These are phyloP conservation scores for Pythium rishiriense DNA, from an alignment of 352 stramenopile genomes.

Conservation along the genomic window DNA sequence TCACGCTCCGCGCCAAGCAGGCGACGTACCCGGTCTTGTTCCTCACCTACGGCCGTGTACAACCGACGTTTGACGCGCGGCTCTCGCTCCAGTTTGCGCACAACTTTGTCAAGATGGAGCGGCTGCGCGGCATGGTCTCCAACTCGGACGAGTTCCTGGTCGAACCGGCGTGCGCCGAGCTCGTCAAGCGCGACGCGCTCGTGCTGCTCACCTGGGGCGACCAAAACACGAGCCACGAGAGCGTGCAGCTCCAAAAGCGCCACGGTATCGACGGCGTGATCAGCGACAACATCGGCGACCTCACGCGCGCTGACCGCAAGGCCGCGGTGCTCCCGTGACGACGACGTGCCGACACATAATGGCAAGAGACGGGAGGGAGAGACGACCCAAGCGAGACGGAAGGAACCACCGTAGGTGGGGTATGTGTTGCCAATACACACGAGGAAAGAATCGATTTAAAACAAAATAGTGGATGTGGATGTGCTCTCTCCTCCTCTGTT, in stretches of 20 bases:
- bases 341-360: not conserved
- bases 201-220: conserved; percentile 78
- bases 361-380: too few species aligned
- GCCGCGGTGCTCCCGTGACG: not conserved
- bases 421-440: not conserved
- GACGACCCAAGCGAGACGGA: too few species aligned
- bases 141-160: conserved; percentile 73
- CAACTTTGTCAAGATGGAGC: conserved; percentile 64
- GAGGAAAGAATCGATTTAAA: not conserved
- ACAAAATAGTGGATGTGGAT: not conserved
- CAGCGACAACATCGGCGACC: conserved; percentile 81
- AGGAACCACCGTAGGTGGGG: too few species aligned
- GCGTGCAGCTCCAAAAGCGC: conserved; percentile 71
- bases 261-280: conserved; percentile 75
- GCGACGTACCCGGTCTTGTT: conserved; percentile 75
- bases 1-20: conserved; percentile 70
- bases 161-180: conserved; percentile 42
- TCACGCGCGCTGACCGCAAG: conserved; percentile 33
- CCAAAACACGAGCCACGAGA: conserved; percentile 73
- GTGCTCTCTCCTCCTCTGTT: not conserved
- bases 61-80: conserved; percentile 47
- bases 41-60: conserved; percentile 64
- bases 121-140: conserved; percentile 68
- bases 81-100: conserved; percentile 67
- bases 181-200: conserved; percentile 48